phyloP scores from a whole-genome alignment of 495 filamentous ascomycete genomes.

The Trichodelitschia bisporula region DNA sequence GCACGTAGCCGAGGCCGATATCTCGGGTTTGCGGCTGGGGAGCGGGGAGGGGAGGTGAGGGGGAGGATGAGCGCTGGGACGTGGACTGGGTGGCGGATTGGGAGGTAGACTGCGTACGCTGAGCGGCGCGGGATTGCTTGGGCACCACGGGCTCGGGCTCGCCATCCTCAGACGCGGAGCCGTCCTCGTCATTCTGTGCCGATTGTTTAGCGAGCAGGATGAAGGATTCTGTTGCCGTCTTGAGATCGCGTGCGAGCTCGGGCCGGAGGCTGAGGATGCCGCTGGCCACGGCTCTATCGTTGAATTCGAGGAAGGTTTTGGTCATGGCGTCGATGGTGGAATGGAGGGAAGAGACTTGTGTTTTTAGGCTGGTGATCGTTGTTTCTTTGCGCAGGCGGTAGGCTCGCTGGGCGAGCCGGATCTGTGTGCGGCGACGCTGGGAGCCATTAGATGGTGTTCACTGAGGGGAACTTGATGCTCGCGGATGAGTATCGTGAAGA shows the following conservation, averaged over 20 bases:
- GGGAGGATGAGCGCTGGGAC: no score
- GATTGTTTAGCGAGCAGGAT: constrained; percentile 19
- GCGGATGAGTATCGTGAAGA: no score
- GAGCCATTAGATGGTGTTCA: no score
- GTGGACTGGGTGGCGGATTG: no score
- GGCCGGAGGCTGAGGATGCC: constrained; percentile 19
- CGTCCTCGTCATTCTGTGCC: constrained; percentile 10
- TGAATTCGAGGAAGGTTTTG: constrained; percentile 42
- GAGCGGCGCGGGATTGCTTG: no score
- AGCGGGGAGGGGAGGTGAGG: no score
- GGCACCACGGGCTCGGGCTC: not conserved
- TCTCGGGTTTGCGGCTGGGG: no score
- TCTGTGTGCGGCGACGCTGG: constrained; percentile 67
- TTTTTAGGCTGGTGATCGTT: constrained; percentile 47
- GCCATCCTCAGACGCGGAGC: constrained; percentile 9
- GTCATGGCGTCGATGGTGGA: constrained; percentile 48
- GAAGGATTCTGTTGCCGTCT: constrained; percentile 22
- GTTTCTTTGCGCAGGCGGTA: constrained; percentile 69
- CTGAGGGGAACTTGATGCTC: no score
- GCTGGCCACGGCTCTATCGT: constrained; percentile 29
- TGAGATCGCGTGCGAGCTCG: constrained; percentile 17
- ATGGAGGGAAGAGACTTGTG: constrained; percentile 37
- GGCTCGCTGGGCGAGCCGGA: constrained; percentile 61
- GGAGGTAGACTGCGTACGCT: no score
- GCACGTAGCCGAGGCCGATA: no score